Evolutionary conservation across 139 green algal species (phyloP).

Genomic region (Yamagishiella unicocca): DNA sequence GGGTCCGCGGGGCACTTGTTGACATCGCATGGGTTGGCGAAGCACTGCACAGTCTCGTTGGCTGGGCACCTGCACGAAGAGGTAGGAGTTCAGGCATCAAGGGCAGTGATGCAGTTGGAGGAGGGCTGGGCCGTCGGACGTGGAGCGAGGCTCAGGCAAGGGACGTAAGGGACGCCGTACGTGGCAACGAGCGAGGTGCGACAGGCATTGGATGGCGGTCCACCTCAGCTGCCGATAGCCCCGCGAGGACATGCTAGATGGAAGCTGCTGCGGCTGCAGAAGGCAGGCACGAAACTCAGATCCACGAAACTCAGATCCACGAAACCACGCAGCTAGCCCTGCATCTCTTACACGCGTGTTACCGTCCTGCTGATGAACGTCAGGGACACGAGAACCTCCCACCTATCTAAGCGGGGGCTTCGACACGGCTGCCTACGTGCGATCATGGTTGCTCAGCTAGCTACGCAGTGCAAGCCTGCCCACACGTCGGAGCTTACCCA

Average conservation of each 20-base stretch:
- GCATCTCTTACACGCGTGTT: slow-evolving; percentile 31
- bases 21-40: not conserved
- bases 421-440: slow-evolving; percentile 21
- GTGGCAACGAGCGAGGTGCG: no score
- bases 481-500: not conserved
- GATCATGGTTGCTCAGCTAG: slow-evolving; percentile 52
- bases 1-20: not conserved
- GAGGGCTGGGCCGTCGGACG: not conserved
- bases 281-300: no score
- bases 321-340: slow-evolving; percentile 42
- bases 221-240: not conserved
- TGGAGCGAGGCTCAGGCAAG: not conserved
- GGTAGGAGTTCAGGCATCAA: no score
- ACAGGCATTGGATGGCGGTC: no score
- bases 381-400: not conserved
- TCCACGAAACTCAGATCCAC: no score
- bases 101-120: no score
- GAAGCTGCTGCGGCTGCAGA: no score
- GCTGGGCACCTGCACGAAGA: slow-evolving; percentile 1
- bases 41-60: not conserved
- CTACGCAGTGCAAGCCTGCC: slow-evolving; percentile 44
- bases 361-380: not conserved
- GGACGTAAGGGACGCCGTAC: no score
- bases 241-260: no score
- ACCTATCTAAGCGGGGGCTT: not conserved